Evolutionary conservation across 2,329 filamentous ascomycete genomes (phyloP), one percentile per base, ranked within the genome.

Genomic region (Didymella keratinophila): DNA sequence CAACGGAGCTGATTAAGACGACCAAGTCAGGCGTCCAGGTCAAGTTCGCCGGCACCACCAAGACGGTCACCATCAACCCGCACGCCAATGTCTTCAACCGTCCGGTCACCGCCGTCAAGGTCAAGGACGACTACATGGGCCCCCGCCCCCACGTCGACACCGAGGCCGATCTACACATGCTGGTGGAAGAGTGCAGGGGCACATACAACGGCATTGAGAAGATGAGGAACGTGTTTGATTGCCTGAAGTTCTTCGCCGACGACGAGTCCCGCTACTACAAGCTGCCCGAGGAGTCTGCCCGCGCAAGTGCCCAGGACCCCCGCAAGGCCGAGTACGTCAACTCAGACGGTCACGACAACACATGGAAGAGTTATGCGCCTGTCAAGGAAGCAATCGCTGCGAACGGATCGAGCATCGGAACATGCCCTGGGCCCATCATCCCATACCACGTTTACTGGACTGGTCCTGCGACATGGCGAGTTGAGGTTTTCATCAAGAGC

Each of bases 381-480:
- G 52, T 73, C 4, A 60, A 75, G 2, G 71, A 78, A 2, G 76
- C 76, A 2, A 62, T 71, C 9, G 58, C 74, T 2, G 70, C 76
- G 3, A 75, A 80, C 18, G 79, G 78, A 48, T 65, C 73, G 2
- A 76, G 70, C 10, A 76, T 81, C 36, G 83, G 82, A n/a, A 77
- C 78, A 25, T 86, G 83, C 61, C 77, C 82, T 41, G 83, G 83
- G 2, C 82, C 83, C n/a, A 82, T 85, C 61, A 78, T 84, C 28
- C 82, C 82, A 4, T 85, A 82, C 50, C 83, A 86, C 63, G 79
- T 81, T 27, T 85, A 85, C 78, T 85, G 83, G 83, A 83, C 82
- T 8, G 83, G 83, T 3, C 80, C 82, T 9, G 82, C 83, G 3
- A 85, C 82, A 3, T 86, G 83, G 83, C 76, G 83, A 42, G 81